phyloP scores from a whole-genome alignment of 345 rosid genomes.

The Angophora floribunda region DNA sequence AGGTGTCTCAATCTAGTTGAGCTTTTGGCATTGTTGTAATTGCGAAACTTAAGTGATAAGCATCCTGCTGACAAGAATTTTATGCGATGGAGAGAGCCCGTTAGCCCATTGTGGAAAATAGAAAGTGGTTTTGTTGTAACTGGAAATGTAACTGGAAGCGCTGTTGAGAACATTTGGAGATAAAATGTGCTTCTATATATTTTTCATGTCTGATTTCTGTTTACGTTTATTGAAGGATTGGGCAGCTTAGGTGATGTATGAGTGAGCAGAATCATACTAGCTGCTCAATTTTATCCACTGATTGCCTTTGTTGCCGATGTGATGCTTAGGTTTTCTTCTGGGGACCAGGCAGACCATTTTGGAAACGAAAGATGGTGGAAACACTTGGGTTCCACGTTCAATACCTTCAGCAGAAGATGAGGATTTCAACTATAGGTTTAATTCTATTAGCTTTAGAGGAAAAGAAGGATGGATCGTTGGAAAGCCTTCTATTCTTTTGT shows the following conservation, averaged over 20 bases:
- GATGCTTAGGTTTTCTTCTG: constrained; percentile 51
- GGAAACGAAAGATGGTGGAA: constrained; percentile 88
- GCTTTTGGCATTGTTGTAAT: background rate
- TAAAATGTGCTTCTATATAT: background rate
- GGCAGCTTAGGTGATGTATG: background rate
- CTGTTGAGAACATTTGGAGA: background rate
- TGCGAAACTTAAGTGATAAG: background rate
- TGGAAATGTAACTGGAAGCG: background rate
- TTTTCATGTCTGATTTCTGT: background rate
- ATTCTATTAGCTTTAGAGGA: constrained; percentile 76
- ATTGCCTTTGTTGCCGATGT: background rate
- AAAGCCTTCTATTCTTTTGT: constrained; percentile 79
- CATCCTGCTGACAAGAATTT: background rate
- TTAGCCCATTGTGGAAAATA: background rate
- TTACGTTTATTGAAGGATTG: background rate
- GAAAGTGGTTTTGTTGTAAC: background rate
- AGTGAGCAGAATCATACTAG: background rate
- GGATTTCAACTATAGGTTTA: constrained; percentile 92
- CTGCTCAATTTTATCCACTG: background rate
- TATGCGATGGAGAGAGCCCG: background rate
- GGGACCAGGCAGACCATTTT: constrained; percentile 86
- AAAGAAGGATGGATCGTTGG: constrained; percentile 98
- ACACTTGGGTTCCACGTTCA: constrained; percentile 71
- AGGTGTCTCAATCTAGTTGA: background rate
- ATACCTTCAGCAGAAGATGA: constrained; percentile 93